Conservation (phyloP, 2,329 filamentous ascomycete species). For the Kalmusia sp. region DNA sequence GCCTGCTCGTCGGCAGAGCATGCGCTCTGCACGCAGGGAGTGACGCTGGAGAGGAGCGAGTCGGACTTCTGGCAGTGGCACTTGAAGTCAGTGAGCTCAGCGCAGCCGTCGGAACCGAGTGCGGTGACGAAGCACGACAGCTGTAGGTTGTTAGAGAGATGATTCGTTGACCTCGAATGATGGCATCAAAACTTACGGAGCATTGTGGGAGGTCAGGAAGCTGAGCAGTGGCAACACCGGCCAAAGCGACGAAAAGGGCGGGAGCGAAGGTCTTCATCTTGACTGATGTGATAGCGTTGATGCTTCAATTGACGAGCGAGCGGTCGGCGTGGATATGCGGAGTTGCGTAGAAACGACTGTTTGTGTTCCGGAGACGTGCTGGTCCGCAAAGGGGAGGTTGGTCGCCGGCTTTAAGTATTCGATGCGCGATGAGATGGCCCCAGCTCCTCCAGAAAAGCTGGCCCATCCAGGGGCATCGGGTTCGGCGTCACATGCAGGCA, state of each 20-base stretch:
- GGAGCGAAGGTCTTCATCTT: slow-evolving; percentile 49
- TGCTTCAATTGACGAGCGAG: slow-evolving; percentile 20
- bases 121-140: slow-evolving; percentile 54
- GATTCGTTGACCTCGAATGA: background rate
- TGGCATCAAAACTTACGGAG: slow-evolving; percentile 48
- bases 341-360: slow-evolving; percentile 23
- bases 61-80: slow-evolving; percentile 58
- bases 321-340: slow-evolving; percentile 13
- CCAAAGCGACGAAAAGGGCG: slow-evolving; percentile 50
- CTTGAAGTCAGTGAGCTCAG: slow-evolving; percentile 55
- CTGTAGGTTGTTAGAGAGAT: slow-evolving; percentile 41
- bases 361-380: slow-evolving; percentile 9
- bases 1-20: slow-evolving; percentile 50
- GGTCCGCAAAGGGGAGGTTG: background rate
- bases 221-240: slow-evolving; percentile 55
- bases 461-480: slow-evolving; percentile 1
- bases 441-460: background rate
- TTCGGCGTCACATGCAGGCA: slow-evolving; percentile 32
- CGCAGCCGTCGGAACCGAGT: slow-evolving; percentile 54
- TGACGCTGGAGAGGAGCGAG: slow-evolving; percentile 49
- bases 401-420: slow-evolving; percentile 14
- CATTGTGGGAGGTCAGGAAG: slow-evolving; percentile 54
- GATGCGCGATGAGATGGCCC: slow-evolving; percentile 4
- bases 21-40: slow-evolving; percentile 55
- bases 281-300: slow-evolving; percentile 21